Conservation (phyloP, 2,329 filamentous ascomycete species). For the Sarocladium strictum region DNA sequence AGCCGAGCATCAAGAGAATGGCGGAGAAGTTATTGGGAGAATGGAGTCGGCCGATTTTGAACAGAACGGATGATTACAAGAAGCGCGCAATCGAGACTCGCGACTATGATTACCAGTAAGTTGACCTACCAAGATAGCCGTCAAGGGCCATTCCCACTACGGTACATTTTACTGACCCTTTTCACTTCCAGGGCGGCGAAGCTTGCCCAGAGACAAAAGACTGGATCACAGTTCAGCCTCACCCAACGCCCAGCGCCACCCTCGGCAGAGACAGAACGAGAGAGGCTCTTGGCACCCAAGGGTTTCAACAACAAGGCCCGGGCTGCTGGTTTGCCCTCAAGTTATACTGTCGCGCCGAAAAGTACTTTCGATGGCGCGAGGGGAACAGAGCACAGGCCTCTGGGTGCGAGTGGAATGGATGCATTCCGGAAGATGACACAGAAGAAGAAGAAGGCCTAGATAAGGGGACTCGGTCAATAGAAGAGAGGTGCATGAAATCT, state of each 20-base stretch:
- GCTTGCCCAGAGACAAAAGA: constrained; percentile 39
- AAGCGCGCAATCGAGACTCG: constrained; percentile 65
- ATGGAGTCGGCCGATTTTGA: constrained; percentile 92
- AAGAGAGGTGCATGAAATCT: not conserved
- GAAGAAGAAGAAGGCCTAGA: constrained; percentile 48
- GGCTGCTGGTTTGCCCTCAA: constrained; percentile 46
- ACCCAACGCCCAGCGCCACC: constrained; percentile 42
- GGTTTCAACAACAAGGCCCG: constrained; percentile 50
- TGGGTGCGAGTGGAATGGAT: constrained; percentile 57
- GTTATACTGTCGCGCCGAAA: constrained; percentile 54
- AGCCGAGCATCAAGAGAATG: constrained; percentile 84
- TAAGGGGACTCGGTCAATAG: not conserved
- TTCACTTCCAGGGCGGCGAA: constrained; percentile 42
- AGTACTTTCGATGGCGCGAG: constrained; percentile 54
- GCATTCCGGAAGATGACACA: constrained; percentile 62
- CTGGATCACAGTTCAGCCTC: constrained; percentile 43
- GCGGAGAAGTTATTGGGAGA: constrained; percentile 89
- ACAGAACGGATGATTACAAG: constrained; percentile 90
- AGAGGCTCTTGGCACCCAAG: constrained; percentile 52
- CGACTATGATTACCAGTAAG: constrained; percentile 59
- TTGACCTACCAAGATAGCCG: too few species aligned
- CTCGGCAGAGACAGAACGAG: constrained; percentile 46
- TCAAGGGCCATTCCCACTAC: too few species aligned
- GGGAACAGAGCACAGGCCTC: constrained; percentile 49
- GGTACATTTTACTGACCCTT: not conserved